phyloP scores from a whole-genome alignment of 169 alveolate species.

The Eimeria falciformis region DNA sequence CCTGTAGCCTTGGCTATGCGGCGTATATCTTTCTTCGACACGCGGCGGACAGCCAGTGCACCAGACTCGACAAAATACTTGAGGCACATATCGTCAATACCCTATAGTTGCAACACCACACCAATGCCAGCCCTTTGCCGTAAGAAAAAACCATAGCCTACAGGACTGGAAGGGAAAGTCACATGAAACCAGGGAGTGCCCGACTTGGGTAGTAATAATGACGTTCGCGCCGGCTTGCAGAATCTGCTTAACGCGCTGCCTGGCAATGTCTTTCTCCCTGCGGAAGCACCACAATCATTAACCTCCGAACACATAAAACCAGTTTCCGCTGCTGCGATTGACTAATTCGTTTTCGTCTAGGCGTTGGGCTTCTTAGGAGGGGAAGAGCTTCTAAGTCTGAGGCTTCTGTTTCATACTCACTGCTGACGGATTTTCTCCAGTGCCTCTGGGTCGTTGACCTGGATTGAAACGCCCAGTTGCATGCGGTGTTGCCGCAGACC shows the following conservation, averaged over 20 bases:
- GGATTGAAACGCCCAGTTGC: constrained; percentile 88
- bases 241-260: constrained; percentile 95
- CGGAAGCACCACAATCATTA: too few relatives aligned
- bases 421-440: constrained; percentile 96
- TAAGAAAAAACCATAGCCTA: too few relatives aligned
- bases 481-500: constrained; percentile 96
- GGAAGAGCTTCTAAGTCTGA: too few relatives aligned
- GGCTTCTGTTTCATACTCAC: too few relatives aligned
- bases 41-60: constrained; percentile 98
- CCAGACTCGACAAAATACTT: constrained; percentile 99
- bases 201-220: constrained; percentile 95
- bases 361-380: too few relatives aligned
- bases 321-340: too few relatives aligned
- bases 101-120: constrained; percentile 77
- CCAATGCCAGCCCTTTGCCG: neutral
- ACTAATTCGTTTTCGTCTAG: too few relatives aligned
- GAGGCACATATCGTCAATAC: constrained; percentile 98
- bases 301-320: too few relatives aligned
- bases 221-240: constrained; percentile 98
- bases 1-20: constrained; percentile 97
- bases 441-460: constrained; percentile 97
- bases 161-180: too few relatives aligned
- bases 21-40: constrained; percentile 95
- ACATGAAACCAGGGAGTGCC: too few relatives aligned
- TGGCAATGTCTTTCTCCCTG: constrained; percentile 97